Evolutionary conservation across 495 filamentous ascomycete species (phyloP), one percentile per base, ranked within the genome.

Genomic region (Rostrohypoxylon terebratum): DNA sequence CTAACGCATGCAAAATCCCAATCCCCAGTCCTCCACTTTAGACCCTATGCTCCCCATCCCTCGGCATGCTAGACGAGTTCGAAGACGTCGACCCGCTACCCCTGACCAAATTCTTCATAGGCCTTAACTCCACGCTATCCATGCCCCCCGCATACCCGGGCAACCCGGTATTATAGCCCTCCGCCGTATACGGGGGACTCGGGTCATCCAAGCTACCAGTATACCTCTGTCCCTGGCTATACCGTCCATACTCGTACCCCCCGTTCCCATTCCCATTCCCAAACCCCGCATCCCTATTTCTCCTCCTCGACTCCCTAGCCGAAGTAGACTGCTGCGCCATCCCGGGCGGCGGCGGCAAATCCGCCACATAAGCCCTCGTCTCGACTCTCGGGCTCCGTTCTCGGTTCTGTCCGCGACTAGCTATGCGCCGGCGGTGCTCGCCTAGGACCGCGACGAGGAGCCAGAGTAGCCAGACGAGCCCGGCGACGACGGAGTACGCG

Each of bases 401-500:
- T 10, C 31, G 2, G 13, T 51, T 42, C 13, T 42, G 38, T 14
- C 38, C 38, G 5, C 38, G 38, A 9, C 42, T 45, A n/a, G 16
- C 42, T 3, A 4, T 45, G 4, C 42, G 6, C 55, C 69, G 66
- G 3, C 75, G 68, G 8, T 47, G 53, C 66, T 81, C 77, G 9
- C 59, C 62, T 38, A 72, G 54, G 0, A 77, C 14, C 1, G 77
- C 78, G 8, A 63, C 36, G 8, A 72, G 10, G 63, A 81, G 62
- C 83, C 81, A 83, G 5, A 82, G 9, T 0, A 54, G 13, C 76
- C 79, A 81, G 63, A 79, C 76, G 33, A 78, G 13, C n/a, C 14
- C 77, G 0, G 80, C 74, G 6, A 81, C 67, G 59, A 76, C 73
- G 42, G 78, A 69, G 60, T 84, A 83, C 7, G 77, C 78, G n/a